Evolutionary conservation across 208 protist species (phyloP), one percentile per base, ranked within the genome.

Genomic region (Crithidia fasciculata): DNA sequence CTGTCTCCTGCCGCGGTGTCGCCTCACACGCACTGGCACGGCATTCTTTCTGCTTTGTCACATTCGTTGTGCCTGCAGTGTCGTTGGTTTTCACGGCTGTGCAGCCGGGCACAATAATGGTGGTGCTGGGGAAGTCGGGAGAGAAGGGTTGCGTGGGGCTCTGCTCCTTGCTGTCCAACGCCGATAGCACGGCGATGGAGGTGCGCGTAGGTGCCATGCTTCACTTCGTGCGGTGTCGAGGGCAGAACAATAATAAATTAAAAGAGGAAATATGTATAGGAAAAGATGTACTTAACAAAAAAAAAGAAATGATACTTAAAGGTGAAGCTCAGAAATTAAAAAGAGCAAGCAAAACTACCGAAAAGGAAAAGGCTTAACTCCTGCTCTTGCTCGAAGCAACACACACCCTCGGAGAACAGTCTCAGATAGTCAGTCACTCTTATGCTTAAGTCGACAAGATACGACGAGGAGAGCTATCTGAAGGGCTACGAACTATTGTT

Each of bases 81-180:
- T 49, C 45, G 45, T 13, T 49, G 45, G 45, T 49, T 49, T 13
- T 28, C 28, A 28, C 28, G 28, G 28, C 28, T 28, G 28, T 28
- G 28, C 28, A 28, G 28, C 28, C 28, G 28, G 45, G 45, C 45
- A 13, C 9, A 49, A 55, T 66, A 49, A 55, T 66, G 19, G 19
- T 45, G 5, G 61, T 19, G 4, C 19, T 53, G 28, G 16, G 55
- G 44, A 53, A 65, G 60, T 7, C 44, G n/a, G 15, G 5, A 18
- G 44, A n/a, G 18, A 49, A 39, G 12, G 41, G 43, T 18, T 65
- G 40, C 44, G 44, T 65, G 43, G 16, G 60, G 16, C 18, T 65
- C 36, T 53, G 60, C 60, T 53, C 43, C 60, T 41, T 65, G 60
- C 40, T 53, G 7, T 53, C 60, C 60, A 39, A 15, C 43, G 18